Percentiles rank a stretch among this genome's conserved stretches.
Conservation (phyloP, 345 rosid genomes). For the Eucalyptus pauciflora region DNA sequence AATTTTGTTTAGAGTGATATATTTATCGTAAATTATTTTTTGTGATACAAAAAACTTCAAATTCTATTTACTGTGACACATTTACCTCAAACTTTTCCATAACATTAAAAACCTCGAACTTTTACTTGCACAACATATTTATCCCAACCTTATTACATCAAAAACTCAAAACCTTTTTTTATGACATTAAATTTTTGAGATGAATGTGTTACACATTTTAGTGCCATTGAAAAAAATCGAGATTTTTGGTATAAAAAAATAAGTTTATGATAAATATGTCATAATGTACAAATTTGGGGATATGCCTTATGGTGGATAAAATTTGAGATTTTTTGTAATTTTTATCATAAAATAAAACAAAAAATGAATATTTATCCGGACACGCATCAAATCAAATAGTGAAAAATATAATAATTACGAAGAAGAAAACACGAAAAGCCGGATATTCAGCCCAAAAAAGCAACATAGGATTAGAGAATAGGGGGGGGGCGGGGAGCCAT, state of each 20-base stretch:
- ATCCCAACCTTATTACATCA: too few species aligned
- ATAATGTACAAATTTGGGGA: accelerated
- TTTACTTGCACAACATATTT: too few species aligned
- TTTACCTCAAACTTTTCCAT: too few species aligned
- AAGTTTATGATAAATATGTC: too few species aligned
- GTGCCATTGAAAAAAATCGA: too few species aligned
- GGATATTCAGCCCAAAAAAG: not conserved
- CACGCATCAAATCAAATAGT: not conserved
- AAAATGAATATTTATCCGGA: not conserved
- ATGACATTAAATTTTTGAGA: too few species aligned
- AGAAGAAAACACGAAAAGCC: not conserved
- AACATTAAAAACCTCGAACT: too few species aligned
- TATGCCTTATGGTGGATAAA: accelerated
- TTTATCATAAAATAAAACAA: not conserved
- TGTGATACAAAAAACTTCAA: too few species aligned
- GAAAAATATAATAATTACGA: not conserved
- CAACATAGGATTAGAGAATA: not conserved
- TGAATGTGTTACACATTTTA: too few species aligned
- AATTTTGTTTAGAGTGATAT: accelerated
- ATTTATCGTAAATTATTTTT: accelerated
- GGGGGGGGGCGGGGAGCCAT: not conserved
- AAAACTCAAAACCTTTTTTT: too few species aligned
- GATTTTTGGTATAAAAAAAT: too few species aligned
- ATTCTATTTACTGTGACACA: accelerated
- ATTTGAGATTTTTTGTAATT: accelerated